phyloP scores from a whole-genome alignment of 768 basidiomycete genomes.

The Fistulinella prunicolor region DNA sequence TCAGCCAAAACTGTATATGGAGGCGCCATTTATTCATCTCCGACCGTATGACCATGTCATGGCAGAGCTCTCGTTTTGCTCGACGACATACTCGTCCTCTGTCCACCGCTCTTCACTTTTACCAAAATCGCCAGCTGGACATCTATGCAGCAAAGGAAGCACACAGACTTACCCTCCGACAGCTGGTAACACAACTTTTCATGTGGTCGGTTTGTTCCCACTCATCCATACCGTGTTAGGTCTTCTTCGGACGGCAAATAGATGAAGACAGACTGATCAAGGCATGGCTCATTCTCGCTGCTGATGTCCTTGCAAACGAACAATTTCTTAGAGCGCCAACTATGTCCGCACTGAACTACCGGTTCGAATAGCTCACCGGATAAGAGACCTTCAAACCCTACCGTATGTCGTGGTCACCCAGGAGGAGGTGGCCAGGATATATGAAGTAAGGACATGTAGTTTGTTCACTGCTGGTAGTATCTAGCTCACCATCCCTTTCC shows the following conservation, averaged over 20 bases:
- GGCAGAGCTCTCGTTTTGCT: slow-evolving; percentile 13
- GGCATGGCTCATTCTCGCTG: slow-evolving; percentile 35
- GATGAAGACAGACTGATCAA: slow-evolving; percentile 75
- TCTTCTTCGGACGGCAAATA: slow-evolving; percentile 85
- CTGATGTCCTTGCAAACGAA: not conserved
- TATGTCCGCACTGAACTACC: slow-evolving; percentile 89
- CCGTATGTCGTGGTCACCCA: slow-evolving; percentile 87
- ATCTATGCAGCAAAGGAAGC: slow-evolving; percentile 74
- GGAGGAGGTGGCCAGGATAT: slow-evolving; percentile 78
- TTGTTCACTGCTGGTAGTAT: too few relatives aligned
- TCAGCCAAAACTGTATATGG: too few relatives aligned
- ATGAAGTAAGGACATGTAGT: slow-evolving; percentile 56
- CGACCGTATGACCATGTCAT: slow-evolving; percentile 24
- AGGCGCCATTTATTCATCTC: too few relatives aligned
- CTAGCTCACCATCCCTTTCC: slow-evolving; percentile 1
- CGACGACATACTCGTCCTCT: slow-evolving; percentile 18
- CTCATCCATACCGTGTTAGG: slow-evolving; percentile 39
- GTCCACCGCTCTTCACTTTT: slow-evolving; percentile 60
- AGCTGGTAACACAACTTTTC: slow-evolving; percentile 52
- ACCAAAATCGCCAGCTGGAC: slow-evolving; percentile 81
- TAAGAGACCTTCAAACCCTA: slow-evolving; percentile 82
- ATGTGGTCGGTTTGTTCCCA: too few relatives aligned
- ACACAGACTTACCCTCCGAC: slow-evolving; percentile 69
- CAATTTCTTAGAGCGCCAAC: slow-evolving; percentile 66
- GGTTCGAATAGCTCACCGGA: slow-evolving; percentile 80